These are phyloP conservation scores for Triticum dicoccoides DNA, from an alignment of 176 grass and related monocot species.

Conservation along the genomic window DNA sequence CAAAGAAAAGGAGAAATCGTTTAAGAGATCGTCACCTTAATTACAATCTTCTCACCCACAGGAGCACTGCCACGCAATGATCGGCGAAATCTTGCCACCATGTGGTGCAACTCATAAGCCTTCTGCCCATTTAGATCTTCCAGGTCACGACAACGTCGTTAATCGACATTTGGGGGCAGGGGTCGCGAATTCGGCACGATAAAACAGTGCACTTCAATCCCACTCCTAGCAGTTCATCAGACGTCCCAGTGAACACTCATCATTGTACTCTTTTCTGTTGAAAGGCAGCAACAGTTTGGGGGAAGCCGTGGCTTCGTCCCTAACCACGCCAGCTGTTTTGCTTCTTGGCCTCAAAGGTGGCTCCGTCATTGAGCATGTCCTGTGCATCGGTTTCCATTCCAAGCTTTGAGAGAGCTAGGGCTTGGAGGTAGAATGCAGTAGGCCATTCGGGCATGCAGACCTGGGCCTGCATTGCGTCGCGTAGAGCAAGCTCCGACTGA, in stretches of 20 bases:
- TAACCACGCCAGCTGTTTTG: slow-evolving; percentile 89
- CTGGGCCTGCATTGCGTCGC: slow-evolving; percentile 98
- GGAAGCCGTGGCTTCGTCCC: not conserved
- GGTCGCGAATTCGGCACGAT: slow-evolving; percentile 30
- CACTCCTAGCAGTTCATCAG: slow-evolving; percentile 33
- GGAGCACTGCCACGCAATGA: slow-evolving; percentile 18
- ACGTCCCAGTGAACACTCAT: not conserved
- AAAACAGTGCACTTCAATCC: slow-evolving; percentile 53
- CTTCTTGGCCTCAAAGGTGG: slow-evolving; percentile 89
- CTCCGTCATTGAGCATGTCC: slow-evolving; percentile 97
- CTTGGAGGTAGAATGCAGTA: slow-evolving; percentile 93
- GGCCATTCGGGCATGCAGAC: slow-evolving; percentile 99
- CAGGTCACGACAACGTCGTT: not conserved
- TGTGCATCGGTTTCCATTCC: slow-evolving; percentile 98
- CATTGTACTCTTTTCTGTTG: slow-evolving; percentile 9
- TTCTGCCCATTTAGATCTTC: slow-evolving; percentile 12
- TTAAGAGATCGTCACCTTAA: slow-evolving; percentile 35
- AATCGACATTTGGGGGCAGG: slow-evolving; percentile 26
- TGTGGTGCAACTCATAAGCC: not conserved
- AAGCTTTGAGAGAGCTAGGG: slow-evolving; percentile 90
- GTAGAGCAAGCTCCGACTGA: slow-evolving; percentile 88
- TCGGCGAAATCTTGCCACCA: slow-evolving; percentile 23
- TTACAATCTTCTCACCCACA: slow-evolving; percentile 38
- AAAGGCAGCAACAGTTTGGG: not conserved
- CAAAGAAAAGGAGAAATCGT: slow-evolving; percentile 21